Percentiles rank a stretch among this genome's conserved stretches.
These are phyloP conservation scores for Lepraria neglecta DNA, from an alignment of 495 filamentous ascomycete genomes.

Conservation along the genomic window DNA sequence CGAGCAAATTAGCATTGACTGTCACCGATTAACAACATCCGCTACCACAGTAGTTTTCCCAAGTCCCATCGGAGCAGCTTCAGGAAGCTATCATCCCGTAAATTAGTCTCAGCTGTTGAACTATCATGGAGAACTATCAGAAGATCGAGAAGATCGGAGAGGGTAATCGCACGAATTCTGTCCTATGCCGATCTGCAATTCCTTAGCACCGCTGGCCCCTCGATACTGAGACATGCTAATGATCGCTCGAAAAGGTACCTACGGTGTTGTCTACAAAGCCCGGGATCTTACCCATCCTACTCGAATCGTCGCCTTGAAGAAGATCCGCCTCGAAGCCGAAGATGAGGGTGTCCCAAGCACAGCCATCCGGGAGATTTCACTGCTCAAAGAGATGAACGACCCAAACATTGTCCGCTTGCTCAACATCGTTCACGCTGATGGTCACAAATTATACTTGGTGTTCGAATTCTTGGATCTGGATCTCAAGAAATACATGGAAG, in stretches of 20 bases:
- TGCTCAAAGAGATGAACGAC: conserved; percentile 95
- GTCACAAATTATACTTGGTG: conserved; percentile 92
- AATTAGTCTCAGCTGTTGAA: not conserved
- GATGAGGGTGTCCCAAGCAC: conserved; percentile 96
- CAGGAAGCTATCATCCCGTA: not conserved
- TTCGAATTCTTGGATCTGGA: conserved; percentile 93
- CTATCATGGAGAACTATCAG: conserved; percentile 93
- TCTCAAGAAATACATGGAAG: conserved; percentile 98
- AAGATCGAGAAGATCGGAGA: conserved; percentile 99
- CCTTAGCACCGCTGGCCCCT: not conserved
- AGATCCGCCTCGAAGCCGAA: conserved; percentile 95
- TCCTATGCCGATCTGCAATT: not conserved
- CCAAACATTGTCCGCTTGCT: conserved; percentile 86
- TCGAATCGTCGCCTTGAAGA: conserved; percentile 91
- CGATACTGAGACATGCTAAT: not conserved
- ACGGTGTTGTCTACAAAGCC: conserved; percentile 90
- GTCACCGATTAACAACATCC: not conserved
- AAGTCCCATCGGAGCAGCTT: conserved; percentile 5
- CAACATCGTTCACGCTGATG: conserved; percentile 95
- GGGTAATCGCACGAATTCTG: conserved; percentile 47
- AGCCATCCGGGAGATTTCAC: conserved; percentile 91
- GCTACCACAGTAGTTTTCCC: not conserved
- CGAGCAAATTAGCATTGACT: not conserved
- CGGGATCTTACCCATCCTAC: conserved; percentile 70
- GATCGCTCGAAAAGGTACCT: conserved; percentile 56